phyloP scores from a whole-genome alignment of 2,329 filamentous ascomycete genomes.

The Aspergillus carbonarius region DNA sequence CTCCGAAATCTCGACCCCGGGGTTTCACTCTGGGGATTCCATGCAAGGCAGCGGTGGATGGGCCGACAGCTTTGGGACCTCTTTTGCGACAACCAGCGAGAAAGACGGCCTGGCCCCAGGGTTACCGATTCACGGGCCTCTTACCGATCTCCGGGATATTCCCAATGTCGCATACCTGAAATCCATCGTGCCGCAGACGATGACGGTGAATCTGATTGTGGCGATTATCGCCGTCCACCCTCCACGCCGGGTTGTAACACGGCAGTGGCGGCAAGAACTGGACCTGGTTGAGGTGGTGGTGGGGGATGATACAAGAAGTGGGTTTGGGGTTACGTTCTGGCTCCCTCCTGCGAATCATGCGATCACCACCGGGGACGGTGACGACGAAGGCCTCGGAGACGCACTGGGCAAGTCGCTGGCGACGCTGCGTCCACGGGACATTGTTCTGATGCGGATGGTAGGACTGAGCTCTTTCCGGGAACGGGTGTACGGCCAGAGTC shows the following conservation, averaged over 20 bases:
- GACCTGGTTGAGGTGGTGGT: conserved; percentile 75
- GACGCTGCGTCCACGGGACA: conserved; percentile 66
- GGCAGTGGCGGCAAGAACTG: conserved; percentile 52
- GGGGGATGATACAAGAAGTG: conserved; percentile 79
- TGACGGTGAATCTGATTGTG: conserved; percentile 78
- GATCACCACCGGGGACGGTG: background rate
- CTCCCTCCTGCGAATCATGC: conserved; percentile 47
- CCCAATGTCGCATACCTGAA: conserved; percentile 66
- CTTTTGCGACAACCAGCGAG: conserved; percentile 15
- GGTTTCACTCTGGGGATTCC: conserved; percentile 18
- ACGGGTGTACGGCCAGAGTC: conserved; percentile 79
- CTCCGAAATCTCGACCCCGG: conserved; percentile 27
- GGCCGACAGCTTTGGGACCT: conserved; percentile 21
- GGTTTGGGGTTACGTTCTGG: conserved; percentile 86
- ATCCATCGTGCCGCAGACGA: conserved; percentile 72
- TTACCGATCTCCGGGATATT: conserved; percentile 68
- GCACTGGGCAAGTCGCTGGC: conserved; percentile 44
- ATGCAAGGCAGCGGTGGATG: conserved; percentile 27
- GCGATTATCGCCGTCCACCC: conserved; percentile 72
- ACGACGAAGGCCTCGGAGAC: conserved; percentile 15
- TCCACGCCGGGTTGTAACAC: conserved; percentile 66
- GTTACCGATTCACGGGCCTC: conserved; percentile 42
- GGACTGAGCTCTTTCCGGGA: conserved; percentile 72
- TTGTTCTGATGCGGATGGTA: conserved; percentile 77
- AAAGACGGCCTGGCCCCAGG: conserved; percentile 10